Conservation (phyloP, 176 grass and related monocot genomes). For the Aegilops bicornis region DNA sequence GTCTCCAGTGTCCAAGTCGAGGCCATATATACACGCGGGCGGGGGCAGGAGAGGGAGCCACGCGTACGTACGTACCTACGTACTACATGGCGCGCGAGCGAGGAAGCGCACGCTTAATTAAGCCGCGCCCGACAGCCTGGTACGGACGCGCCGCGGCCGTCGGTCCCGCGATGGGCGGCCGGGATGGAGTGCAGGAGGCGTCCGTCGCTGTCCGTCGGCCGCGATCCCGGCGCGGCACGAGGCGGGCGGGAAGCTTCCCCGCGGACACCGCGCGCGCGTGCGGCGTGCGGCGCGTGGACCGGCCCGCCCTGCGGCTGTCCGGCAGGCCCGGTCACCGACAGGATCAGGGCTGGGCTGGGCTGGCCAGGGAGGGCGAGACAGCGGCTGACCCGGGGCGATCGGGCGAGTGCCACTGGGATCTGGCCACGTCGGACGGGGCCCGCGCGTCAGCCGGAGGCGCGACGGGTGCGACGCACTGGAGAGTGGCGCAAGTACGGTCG, state of each 20-base stretch:
- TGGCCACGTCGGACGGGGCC: neutral
- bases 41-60: neutral
- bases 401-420: neutral
- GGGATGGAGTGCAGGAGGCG: slow-evolving; percentile 38
- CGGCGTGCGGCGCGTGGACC: too few species aligned
- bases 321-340: slow-evolving; percentile 13
- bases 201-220: neutral
- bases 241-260: slow-evolving; percentile 20
- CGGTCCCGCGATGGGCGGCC: neutral
- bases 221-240: neutral
- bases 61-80: neutral
- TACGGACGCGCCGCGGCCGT: slow-evolving; percentile 24
- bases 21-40: neutral
- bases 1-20: neutral
- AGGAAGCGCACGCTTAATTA: neutral
- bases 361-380: slow-evolving; percentile 7
- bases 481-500: neutral
- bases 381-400: slow-evolving; percentile 17
- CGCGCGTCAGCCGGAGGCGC: neutral
- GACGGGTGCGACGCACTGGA: neutral
- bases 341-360: neutral
- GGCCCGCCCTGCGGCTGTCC: neutral
- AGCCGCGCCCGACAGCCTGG: slow-evolving; percentile 14
- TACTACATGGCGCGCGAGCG: neutral
- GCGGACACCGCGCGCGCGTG: neutral